These are phyloP conservation scores for Chrysoporthe puriensis DNA, from an alignment of 2,329 filamentous ascomycete species.

Conservation along the genomic window DNA sequence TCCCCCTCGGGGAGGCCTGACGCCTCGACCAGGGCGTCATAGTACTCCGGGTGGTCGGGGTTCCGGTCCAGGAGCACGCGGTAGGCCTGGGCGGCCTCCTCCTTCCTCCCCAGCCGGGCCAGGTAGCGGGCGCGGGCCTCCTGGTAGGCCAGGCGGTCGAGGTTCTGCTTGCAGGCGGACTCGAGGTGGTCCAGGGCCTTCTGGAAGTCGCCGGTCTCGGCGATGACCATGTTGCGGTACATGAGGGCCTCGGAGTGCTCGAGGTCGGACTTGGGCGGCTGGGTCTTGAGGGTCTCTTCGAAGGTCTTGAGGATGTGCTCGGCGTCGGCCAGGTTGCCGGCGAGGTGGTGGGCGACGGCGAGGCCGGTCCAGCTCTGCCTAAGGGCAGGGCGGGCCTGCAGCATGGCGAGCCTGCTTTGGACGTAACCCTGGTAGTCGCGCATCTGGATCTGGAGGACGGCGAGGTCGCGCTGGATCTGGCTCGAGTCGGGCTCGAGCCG, in stretches of 20 bases:
- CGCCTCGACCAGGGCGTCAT: constrained; percentile 72
- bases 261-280: constrained; percentile 76
- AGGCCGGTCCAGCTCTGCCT: constrained; percentile 98
- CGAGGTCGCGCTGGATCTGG: constrained; percentile 93
- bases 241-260: constrained; percentile 93
- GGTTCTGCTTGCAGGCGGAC: constrained; percentile 71
- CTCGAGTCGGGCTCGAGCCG: constrained; percentile 90
- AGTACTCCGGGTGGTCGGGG: constrained; percentile 84
- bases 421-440: constrained; percentile 94
- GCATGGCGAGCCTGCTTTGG: constrained; percentile 84
- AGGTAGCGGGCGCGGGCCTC: constrained; percentile 87
- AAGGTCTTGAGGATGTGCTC: constrained; percentile 91
- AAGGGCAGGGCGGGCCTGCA: constrained; percentile 78
- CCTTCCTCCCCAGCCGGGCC: constrained; percentile 72
- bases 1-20: constrained; percentile 66
- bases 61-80: constrained; percentile 82
- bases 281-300: constrained; percentile 87
- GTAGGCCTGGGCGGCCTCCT: constrained; percentile 83
- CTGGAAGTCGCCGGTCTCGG: constrained; percentile 81
- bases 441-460: constrained; percentile 93
- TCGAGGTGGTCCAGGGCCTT: constrained; percentile 87
- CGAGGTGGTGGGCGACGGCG: constrained; percentile 88
- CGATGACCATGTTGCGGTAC: constrained; percentile 95
- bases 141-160: constrained; percentile 83
- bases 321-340: constrained; percentile 82